A percentile compares a stretch with the other conserved stretches of the same genome.
Evolutionary conservation across 225 moss, liverwort and hornwort species (phyloP).

Genomic region (Lunularia cruciata): DNA sequence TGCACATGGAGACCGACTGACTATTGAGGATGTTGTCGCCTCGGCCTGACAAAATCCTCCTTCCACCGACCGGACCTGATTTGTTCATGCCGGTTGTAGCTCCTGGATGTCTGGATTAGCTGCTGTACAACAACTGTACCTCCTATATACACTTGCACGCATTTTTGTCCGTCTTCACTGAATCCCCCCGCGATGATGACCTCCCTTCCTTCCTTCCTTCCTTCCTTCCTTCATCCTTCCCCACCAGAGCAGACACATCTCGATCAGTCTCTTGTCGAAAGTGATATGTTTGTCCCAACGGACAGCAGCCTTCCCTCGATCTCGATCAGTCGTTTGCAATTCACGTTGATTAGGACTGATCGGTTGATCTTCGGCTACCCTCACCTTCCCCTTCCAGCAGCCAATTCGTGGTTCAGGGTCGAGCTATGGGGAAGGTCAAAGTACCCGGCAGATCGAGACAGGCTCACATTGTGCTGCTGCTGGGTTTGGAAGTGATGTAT

Average conservation of each 20-base stretch:
- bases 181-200: not conserved
- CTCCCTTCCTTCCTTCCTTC: not conserved
- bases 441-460: not conserved
- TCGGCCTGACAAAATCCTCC: slow-evolving; percentile 11
- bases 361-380: not conserved
- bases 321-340: not conserved
- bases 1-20: slow-evolving; percentile 1
- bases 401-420: slow-evolving; percentile 8
- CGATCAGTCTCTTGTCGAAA: not conserved
- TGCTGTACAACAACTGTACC: slow-evolving; percentile 24
- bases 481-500: not conserved
- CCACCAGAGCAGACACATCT: not conserved
- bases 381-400: slow-evolving; percentile 1
- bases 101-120: not conserved
- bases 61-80: not conserved
- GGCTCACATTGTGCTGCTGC: not conserved
- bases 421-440: slow-evolving; percentile 16
- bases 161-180: not conserved
- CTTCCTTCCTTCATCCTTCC: not conserved
- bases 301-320: not conserved
- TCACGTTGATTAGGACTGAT: not conserved
- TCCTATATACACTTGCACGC: slow-evolving; percentile 16
- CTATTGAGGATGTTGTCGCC: slow-evolving; percentile 10
- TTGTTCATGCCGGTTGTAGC: not conserved
- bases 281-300: not conserved